Conservation (phyloP, 805 yeast species). For the Kodamaea hsintzibuensis region DNA sequence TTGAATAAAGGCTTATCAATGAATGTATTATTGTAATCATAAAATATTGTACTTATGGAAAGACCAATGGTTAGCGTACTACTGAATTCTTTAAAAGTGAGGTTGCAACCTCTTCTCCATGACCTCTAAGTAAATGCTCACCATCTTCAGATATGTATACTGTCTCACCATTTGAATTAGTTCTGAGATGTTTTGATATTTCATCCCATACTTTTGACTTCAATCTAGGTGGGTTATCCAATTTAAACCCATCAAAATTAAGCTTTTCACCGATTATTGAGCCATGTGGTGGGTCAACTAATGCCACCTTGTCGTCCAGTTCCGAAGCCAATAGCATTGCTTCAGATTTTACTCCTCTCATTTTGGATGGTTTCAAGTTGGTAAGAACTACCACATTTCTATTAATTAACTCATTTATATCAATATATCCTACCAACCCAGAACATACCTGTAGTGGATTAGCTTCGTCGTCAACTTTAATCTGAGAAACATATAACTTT, state of each 20-base stretch:
- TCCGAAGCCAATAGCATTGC: conserved; percentile 71
- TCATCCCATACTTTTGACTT: conserved; percentile 38
- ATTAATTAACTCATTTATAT: conserved; percentile 37
- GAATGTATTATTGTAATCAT: too few species aligned
- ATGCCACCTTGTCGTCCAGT: conserved; percentile 34
- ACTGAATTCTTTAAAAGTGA: conserved; percentile 5
- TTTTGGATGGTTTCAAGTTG: conserved; percentile 60
- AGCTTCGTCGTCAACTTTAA: conserved; percentile 27
- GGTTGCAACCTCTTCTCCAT: not conserved
- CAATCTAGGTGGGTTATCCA: conserved; percentile 22
- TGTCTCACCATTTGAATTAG: conserved; percentile 32
- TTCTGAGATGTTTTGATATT: conserved; percentile 27
- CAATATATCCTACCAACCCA: conserved; percentile 52
- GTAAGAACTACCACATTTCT: conserved; percentile 52
- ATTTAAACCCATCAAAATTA: conserved; percentile 30
- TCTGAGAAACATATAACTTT: conserved; percentile 55
- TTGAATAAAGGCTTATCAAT: not conserved
- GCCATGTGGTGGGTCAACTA: conserved; percentile 46
- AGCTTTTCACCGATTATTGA: conserved; percentile 39
- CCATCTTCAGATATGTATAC: conserved; percentile 23
- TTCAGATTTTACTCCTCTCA: conserved; percentile 62
- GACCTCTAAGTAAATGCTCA: conserved; percentile 18
- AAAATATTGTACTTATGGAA: too few species aligned
- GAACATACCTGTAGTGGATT: conserved; percentile 52
- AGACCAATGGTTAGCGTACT: conserved; percentile 6